Base-by-base conservation (phyloP, 2,329 filamentous ascomycete genomes). In the Huntiella bhutanensis region DNA sequence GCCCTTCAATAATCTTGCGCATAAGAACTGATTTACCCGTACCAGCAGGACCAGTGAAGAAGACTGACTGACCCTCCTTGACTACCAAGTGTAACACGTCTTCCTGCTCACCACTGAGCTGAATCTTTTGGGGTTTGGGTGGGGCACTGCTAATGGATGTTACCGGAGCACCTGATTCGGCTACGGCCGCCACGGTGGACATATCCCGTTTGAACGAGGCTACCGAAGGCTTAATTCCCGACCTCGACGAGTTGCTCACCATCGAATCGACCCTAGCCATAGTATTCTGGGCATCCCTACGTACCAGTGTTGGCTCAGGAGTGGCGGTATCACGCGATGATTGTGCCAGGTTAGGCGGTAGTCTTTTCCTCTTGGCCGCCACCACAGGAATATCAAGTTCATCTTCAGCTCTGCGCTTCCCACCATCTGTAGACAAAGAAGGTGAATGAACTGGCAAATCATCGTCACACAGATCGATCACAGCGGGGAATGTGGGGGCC, bases 21-120 rank as follows among this genome's bases (percentile, higher is more conserved):
- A 98, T 85, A 48, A 98, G 64, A 3, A 98, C 88, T 1, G 91
- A 98, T 67, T 98, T 98, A 60, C 91, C 91, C 4, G 91, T 95
- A 68, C 81, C 86, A 49, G 91, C 91, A 49, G 91, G 93, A 54
- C 91, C 91, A 1, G 91, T 98, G 60, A 98, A 98, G 66, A 98
- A 98, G 2, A 95, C 87, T 55, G 88, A 96, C 59, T 86, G 80
- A 49, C 73, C 73, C 52, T 82, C 66, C 16, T 91, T 73, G 5
- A 85, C 72, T 7, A 98, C 88, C 15, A 95, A 67, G 40, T 85
- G 77, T 48, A 92, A 67, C 8, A 98, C 85, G 49, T 82, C 76
- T 50, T 75, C 72, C 61, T 98, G 91, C 58, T 98, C 91, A 10
- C 80, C 73, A 58, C 84, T 95, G 33, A 98, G 67, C 47, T 80